A percentile compares a stretch with the other conserved stretches of the same genome.
Conservation (phyloP, 1,284 basidiomycete genomes). For the Clitocybe nebularis region DNA sequence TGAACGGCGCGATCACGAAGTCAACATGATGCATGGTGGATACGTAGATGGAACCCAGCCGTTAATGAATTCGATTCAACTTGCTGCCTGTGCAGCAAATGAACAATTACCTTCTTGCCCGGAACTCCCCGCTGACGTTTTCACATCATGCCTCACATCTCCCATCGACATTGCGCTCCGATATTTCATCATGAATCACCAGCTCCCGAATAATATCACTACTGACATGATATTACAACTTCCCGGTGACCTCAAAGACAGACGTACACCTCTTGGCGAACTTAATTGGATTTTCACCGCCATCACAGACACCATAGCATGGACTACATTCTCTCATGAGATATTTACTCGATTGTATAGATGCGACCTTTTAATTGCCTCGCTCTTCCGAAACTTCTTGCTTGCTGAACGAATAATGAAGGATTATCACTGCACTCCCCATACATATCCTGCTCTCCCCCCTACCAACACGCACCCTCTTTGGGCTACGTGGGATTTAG, state of each 20-base stretch:
- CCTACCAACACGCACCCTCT: conserved; percentile 93
- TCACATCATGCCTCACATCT: conserved; percentile 96
- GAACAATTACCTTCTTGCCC: conserved; percentile 94
- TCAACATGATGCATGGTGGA: conserved; percentile 54
- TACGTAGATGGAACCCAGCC: conserved; percentile 64
- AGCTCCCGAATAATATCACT: conserved; percentile 73
- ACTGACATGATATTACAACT: conserved; percentile 94
- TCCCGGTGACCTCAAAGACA: conserved; percentile 94
- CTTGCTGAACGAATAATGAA: conserved; percentile 98
- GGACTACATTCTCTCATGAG: conserved; percentile 94
- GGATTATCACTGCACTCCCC: conserved; percentile 95
- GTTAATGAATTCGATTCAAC: conserved; percentile 89
- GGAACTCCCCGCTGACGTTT: conserved; percentile 94
- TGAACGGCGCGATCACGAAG: conserved; percentile 81
- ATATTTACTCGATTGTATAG: conserved; percentile 94
- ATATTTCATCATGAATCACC: conserved; percentile 91
- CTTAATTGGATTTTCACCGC: conserved; percentile 99
- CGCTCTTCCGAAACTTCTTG: conserved; percentile 94
- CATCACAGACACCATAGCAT: conserved; percentile 98
- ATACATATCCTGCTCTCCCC: conserved; percentile 89
- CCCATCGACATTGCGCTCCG: conserved; percentile 97
- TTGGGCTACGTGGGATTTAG: conserved; percentile 98
- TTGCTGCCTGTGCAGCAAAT: conserved; percentile 90
- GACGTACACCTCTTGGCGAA: conserved; percentile 93
- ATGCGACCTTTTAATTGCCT: conserved; percentile 94